Conservation (phyloP, 192 early-diverging fungal species). For the Bifiguratus adelaidae region DNA sequence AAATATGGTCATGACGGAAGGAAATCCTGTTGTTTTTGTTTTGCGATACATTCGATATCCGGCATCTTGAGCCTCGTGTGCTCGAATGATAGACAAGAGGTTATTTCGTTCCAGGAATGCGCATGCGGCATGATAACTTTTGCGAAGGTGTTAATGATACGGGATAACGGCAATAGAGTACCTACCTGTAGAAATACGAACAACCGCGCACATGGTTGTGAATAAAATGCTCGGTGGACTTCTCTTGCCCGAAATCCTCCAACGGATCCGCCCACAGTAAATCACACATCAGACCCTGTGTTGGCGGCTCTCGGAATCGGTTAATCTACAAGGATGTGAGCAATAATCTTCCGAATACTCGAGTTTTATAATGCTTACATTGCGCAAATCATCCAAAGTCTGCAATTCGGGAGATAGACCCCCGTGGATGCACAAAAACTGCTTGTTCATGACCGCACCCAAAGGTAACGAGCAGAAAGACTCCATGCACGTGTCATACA, state of each 20-base stretch:
- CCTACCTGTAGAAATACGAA: constrained; percentile 85
- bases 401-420: constrained; percentile 88
- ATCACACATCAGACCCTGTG: constrained; percentile 93
- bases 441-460: constrained; percentile 89
- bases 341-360: no score
- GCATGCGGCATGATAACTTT: constrained; percentile 81
- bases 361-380: no score
- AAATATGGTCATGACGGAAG: constrained; percentile 96
- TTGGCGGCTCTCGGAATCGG: constrained; percentile 88
- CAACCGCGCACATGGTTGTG: constrained; percentile 94
- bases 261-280: constrained; percentile 91
- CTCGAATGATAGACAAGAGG: constrained; percentile 89
- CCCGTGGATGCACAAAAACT: constrained; percentile 94
- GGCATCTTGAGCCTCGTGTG: constrained; percentile 95
- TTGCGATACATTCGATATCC: constrained; percentile 95
- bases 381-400: constrained; percentile 81
- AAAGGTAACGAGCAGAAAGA: constrained; percentile 91
- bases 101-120: constrained; percentile 91
- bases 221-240: constrained; percentile 76
- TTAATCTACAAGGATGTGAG: constrained; percentile 62
- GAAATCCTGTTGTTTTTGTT: constrained; percentile 86
- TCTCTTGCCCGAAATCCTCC: constrained; percentile 95
- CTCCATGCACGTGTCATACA: constrained; percentile 87
- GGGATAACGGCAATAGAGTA: no score
- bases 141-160: not conserved